A percentile compares a stretch with the other conserved stretches of the same genome.
phyloP scores from a whole-genome alignment of 306 rosid genomes.

The Mucuna pruriens region DNA sequence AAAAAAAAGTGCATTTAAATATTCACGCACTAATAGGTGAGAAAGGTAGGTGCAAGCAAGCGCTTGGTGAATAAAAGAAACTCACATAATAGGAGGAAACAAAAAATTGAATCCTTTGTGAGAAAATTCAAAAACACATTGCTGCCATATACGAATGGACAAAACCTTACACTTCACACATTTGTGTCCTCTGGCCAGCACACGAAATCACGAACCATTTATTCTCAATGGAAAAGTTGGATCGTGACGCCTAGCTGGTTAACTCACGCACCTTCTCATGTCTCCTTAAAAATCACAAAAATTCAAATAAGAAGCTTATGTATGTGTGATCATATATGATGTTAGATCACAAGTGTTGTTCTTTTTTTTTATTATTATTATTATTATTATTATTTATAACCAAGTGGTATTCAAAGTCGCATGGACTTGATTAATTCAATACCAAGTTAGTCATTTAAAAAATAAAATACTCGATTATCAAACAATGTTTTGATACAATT shows the following conservation, averaged over 20 bases:
- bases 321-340: not conserved
- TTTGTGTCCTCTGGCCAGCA: not conserved
- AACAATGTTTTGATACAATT: too few species aligned
- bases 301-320: conserved; percentile 45
- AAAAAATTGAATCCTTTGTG: not conserved
- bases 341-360: not conserved
- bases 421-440: too few species aligned
- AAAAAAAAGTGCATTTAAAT: not conserved
- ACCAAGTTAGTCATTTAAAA: too few species aligned
- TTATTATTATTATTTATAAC: too few species aligned
- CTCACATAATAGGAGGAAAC: not conserved
- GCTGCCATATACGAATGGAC: conserved; percentile 11
- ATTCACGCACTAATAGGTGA: conserved; percentile 35
- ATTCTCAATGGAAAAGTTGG: conserved; percentile 45
- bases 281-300: conserved; percentile 53
- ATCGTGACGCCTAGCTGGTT: conserved; percentile 44
- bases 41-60: conserved; percentile 23
- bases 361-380: too few species aligned
- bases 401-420: too few species aligned
- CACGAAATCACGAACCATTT: conserved; percentile 53
- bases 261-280: conserved; percentile 72
- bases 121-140: conserved; percentile 20
- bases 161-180: not conserved
- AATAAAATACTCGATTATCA: too few species aligned
- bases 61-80: conserved; percentile 23